Conservation (phyloP, 192 early-diverging fungal species). For the Pilaira anomala region DNA sequence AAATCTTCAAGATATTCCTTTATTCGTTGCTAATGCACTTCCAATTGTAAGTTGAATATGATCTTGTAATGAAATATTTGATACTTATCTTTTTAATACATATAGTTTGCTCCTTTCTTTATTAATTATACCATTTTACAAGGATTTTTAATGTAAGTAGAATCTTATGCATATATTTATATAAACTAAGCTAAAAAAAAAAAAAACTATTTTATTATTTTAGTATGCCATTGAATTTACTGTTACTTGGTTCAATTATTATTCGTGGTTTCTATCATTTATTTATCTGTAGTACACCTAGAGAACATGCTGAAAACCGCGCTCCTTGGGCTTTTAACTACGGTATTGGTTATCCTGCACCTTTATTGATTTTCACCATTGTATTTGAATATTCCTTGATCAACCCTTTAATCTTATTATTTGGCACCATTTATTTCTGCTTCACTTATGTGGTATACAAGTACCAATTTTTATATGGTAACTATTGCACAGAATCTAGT, state of each 20-base stretch:
- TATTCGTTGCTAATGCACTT: constrained; percentile 57
- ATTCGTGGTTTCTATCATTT: constrained; percentile 47
- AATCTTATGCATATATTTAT: neutral
- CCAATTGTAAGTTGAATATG: constrained; percentile 39
- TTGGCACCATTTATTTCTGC: constrained; percentile 62
- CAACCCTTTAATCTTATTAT: constrained; percentile 64
- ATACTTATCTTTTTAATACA: neutral
- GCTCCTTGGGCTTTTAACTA: constrained; percentile 64
- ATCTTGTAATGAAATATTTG: neutral
- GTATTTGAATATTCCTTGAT: constrained; percentile 70
- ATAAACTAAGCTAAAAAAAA: too few species aligned
- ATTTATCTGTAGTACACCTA: constrained; percentile 65
- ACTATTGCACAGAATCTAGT: constrained; percentile 1
- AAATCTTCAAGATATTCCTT: constrained; percentile 51
- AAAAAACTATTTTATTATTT: neutral
- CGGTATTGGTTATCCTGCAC: constrained; percentile 61
- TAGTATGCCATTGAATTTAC: constrained; percentile 59
- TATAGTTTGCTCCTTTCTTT: constrained; percentile 70
- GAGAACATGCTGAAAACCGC: constrained; percentile 67
- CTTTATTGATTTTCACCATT: constrained; percentile 66
- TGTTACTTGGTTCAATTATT: constrained; percentile 59
- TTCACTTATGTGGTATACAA: constrained; percentile 69
- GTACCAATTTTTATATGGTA: constrained; percentile 70
- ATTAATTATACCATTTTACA: constrained; percentile 71
- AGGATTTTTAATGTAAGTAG: constrained; percentile 51